Evolutionary conservation across 179 eudicot species (phyloP), one percentile per base, ranked within the genome.

Genomic region (Spergularia azorica): DNA sequence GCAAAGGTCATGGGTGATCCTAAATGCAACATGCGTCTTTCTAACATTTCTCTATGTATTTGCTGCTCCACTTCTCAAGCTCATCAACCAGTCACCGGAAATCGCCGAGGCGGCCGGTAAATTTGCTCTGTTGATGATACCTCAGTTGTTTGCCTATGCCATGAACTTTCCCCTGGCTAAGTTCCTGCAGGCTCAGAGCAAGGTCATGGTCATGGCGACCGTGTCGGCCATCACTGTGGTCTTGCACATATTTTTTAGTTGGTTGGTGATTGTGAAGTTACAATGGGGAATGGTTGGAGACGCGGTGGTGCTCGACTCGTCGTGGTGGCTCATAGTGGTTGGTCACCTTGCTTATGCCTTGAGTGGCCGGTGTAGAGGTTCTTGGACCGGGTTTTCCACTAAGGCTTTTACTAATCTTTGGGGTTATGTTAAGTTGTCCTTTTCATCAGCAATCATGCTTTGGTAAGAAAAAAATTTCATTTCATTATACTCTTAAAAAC

Each of bases 111-210:
- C 78, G 2, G 86, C 88, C 2, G 88, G 86, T 9, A 68, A 32
- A 50, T 83, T 85, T 78, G 46, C 84, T 9, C 43, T 80, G 5
- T 79, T 72, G 63, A 59, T 76, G 66, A 76, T 83, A 67, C 88
- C 88, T 0, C 86, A 83, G 8, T 67, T 85, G 76, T 83, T 83
- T 60, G 78, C 88, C 9, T 78, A 77, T 10, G 88, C 88, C 16
- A 63, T 83, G 36, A 83, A 80, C 55, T 85, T 85, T 32, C 86
- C 88, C 0, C 72, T 85, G 15, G 94, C 88, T 62, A 93, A 93
- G 79, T 93, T 91, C 80, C 84, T 93, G 8, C 97, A 93, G 55
- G 87, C 97, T 4, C 97, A 93, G 63, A 91, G 94, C 86, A 88
- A 89, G 74, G 94, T 91, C 3, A 72, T 68, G 38, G 76, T 87